Conservation (phyloP, 1,139 yeast species). For the Magnusiomyces tetraspermus region DNA sequence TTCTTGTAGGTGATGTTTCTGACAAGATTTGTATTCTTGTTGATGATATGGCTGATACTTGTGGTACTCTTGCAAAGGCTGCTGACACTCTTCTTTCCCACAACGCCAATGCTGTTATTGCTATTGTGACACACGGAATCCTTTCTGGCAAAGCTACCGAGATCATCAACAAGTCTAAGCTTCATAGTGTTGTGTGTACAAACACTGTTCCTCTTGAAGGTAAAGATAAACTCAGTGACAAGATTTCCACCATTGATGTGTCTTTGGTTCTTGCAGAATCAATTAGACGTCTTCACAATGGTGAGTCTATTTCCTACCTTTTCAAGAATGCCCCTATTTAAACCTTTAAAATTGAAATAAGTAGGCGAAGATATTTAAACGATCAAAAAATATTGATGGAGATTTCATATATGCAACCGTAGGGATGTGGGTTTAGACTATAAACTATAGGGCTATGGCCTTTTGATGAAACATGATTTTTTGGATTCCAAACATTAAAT, state of each 20-base stretch:
- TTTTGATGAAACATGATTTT: no score
- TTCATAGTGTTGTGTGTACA: constrained; percentile 80
- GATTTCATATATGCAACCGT: no score
- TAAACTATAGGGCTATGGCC: no score
- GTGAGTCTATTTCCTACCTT: constrained; percentile 86
- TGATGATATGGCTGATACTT: constrained; percentile 98
- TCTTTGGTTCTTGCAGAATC: constrained; percentile 93
- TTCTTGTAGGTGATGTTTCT: constrained; percentile 88
- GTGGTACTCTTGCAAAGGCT: constrained; percentile 94
- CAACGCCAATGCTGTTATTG: constrained; percentile 70
- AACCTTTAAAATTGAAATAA: no score
- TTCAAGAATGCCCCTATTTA: constrained; percentile 49
- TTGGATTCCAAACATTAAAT: no score
- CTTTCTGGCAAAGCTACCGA: constrained; percentile 81
- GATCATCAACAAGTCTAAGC: constrained; percentile 67
- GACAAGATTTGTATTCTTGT: constrained; percentile 82
- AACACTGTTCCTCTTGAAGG: constrained; percentile 82
- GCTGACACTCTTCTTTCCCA: constrained; percentile 80
- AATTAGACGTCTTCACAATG: constrained; percentile 85
- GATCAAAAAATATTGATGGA: not conserved
- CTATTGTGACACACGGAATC: constrained; percentile 93
- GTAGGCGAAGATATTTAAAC: constrained; percentile 11
- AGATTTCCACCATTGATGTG: constrained; percentile 73
- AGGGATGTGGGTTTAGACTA: no score
- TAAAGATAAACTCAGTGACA: constrained; percentile 45